Conservation (phyloP, 768 basidiomycete genomes). For the Dentipellis fragilis region DNA sequence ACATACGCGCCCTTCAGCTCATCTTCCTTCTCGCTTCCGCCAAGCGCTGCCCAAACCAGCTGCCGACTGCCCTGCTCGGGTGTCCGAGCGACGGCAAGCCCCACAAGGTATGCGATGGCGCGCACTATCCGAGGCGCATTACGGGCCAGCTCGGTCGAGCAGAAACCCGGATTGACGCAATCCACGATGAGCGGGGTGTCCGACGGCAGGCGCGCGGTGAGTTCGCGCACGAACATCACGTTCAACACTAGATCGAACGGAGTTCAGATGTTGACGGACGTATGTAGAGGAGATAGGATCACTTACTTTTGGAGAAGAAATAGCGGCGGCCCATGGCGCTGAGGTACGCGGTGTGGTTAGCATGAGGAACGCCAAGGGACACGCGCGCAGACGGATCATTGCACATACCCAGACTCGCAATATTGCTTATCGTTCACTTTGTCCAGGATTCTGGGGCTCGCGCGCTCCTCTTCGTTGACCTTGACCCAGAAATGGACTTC, state of each 20-base stretch:
- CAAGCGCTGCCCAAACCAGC: neutral
- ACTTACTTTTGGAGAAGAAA: neutral
- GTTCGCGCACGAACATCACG: slow-evolving; percentile 2
- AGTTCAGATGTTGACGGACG: neutral
- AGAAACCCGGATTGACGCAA: slow-evolving; percentile 3
- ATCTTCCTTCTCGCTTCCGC: neutral
- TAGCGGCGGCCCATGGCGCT: neutral
- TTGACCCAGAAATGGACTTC: slow-evolving; percentile 22
- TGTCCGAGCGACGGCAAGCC: neutral
- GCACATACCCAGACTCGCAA: neutral
- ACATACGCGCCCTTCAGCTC: neutral
- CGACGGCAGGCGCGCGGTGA: neutral
- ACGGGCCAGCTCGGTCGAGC: neutral
- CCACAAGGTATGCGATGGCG: neutral
- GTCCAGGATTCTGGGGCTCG: neutral
- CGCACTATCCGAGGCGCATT: neutral
- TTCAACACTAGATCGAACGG: neutral
- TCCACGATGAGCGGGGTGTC: neutral
- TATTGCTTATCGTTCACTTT: neutral
- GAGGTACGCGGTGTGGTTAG: neutral
- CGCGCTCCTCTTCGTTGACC: neutral
- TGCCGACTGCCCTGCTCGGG: neutral
- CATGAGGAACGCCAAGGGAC: neutral
- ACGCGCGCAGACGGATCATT: neutral
- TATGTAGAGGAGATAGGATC: neutral